phyloP scores from a whole-genome alignment of 495 filamentous ascomycete genomes.

The Hyaloscypha hepaticicola region DNA sequence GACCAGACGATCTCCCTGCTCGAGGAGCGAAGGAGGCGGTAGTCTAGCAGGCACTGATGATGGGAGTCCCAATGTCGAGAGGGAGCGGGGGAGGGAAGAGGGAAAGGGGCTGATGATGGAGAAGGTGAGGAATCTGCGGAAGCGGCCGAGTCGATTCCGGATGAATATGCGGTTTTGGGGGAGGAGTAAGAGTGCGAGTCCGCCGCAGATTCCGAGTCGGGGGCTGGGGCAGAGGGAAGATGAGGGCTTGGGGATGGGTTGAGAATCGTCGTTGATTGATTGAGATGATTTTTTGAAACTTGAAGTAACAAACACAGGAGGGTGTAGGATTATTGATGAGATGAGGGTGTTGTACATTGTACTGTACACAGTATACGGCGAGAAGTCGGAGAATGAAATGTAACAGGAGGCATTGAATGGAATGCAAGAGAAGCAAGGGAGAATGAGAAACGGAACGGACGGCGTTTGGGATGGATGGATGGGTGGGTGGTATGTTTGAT shows the following conservation, averaged over 20 bases:
- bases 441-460: too few relatives aligned
- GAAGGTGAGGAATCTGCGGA: slow-evolving; percentile 26
- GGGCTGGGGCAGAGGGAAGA: background rate
- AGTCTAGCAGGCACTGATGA: background rate
- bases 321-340: too few relatives aligned
- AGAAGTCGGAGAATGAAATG: too few relatives aligned
- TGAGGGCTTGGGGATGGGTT: background rate
- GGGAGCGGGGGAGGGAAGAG: background rate
- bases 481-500: too few relatives aligned
- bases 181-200: slow-evolving; percentile 29
- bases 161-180: slow-evolving; percentile 35
- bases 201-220: slow-evolving; percentile 24
- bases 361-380: too few relatives aligned
- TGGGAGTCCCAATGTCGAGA: background rate
- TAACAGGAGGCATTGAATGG: too few relatives aligned
- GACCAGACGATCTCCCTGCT: slow-evolving; percentile 7
- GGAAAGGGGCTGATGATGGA: slow-evolving; percentile 21
- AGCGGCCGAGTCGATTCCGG: slow-evolving; percentile 32
- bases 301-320: too few relatives aligned
- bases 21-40: slow-evolving; percentile 1
- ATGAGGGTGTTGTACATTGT: too few relatives aligned
- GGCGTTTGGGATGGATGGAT: too few relatives aligned
- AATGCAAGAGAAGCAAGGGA: too few relatives aligned
- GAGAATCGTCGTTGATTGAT: too few relatives aligned
- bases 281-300: too few relatives aligned